Evolutionary conservation across 257 asterid species (phyloP).

Genomic region (Cynanchum wilfordii): DNA sequence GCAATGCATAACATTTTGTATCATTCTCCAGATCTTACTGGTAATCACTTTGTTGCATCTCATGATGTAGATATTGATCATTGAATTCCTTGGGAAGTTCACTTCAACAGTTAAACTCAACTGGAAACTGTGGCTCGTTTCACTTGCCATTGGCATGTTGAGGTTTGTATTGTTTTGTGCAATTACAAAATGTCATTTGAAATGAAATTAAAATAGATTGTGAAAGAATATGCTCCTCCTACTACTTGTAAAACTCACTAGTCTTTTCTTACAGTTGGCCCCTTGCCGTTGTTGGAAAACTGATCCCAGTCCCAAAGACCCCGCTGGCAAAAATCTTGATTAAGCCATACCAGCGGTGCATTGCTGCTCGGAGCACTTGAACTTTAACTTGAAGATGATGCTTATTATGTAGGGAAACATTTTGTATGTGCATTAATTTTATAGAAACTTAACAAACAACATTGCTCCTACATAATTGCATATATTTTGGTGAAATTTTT

Average conservation of each 20-base stretch:
- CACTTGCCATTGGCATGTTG: conserved; percentile 55
- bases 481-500: not conserved
- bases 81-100: conserved; percentile 79
- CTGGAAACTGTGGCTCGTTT: conserved; percentile 58
- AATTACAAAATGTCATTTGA: not conserved
- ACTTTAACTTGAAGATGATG: conserved; percentile 4
- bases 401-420: not conserved
- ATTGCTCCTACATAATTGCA: not conserved
- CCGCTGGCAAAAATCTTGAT: conserved; percentile 72
- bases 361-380: conserved; percentile 21
- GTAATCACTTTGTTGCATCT: conserved; percentile 20
- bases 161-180: conserved; percentile 50
- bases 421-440: not conserved
- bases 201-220: not conserved
- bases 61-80: conserved; percentile 54
- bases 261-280: conserved; percentile 67
- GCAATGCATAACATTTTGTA: too few relatives aligned
- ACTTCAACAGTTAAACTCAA: conserved; percentile 49
- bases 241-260: not conserved
- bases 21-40: conserved; percentile 7
- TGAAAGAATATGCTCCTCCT: not conserved
- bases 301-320: conserved; percentile 80
- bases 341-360: conserved; percentile 63
- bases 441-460: conserved; percentile 2
- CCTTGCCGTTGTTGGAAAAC: conserved; percentile 72